Conservation (phyloP, 2,329 filamentous ascomycete genomes). For the Chrysoporthe austroafricana region DNA sequence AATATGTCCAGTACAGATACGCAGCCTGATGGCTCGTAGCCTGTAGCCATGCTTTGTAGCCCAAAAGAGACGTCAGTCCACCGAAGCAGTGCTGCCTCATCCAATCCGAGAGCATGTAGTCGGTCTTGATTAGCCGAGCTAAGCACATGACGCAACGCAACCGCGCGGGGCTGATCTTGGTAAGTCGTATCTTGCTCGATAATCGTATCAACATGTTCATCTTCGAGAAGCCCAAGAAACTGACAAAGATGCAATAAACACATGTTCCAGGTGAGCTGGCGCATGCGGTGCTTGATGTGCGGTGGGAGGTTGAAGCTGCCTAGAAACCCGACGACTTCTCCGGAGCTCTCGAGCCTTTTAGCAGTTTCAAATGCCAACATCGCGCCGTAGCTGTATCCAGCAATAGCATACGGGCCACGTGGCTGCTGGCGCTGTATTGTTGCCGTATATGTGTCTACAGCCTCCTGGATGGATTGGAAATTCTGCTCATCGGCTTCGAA, state of each 20-base stretch:
- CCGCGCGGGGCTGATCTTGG: background rate
- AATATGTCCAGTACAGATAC: slow-evolving; percentile 48
- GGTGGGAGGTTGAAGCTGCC: too few relatives aligned
- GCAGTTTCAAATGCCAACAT: slow-evolving; percentile 55
- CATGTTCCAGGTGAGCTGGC: background rate
- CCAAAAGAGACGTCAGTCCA: slow-evolving; percentile 44
- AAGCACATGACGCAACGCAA: slow-evolving; percentile 8
- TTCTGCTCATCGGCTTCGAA: too few relatives aligned
- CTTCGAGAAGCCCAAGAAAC: slow-evolving; percentile 3
- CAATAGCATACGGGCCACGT: slow-evolving; percentile 53
- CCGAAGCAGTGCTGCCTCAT: slow-evolving; percentile 33
- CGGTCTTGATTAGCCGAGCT: slow-evolving; percentile 23
- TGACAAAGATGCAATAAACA: slow-evolving; percentile 12
- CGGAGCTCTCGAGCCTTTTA: slow-evolving; percentile 54
- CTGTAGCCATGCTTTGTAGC: slow-evolving; percentile 42
- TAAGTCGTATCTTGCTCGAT: background rate
- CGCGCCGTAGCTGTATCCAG: slow-evolving; percentile 55
- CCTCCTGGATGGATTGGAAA: too few relatives aligned
- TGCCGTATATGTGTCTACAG: slow-evolving; percentile 43
- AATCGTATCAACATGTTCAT: slow-evolving; percentile 7
- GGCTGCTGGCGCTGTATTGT: slow-evolving; percentile 50
- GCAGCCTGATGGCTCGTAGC: slow-evolving; percentile 48
- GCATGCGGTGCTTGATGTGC: background rate
- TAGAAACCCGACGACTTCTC: too few relatives aligned
- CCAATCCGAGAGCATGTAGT: slow-evolving; percentile 39